Evolutionary conservation across 495 filamentous ascomycete genomes (phyloP), one percentile per base, ranked within the genome.

Genomic region (Letharia columbiana): DNA sequence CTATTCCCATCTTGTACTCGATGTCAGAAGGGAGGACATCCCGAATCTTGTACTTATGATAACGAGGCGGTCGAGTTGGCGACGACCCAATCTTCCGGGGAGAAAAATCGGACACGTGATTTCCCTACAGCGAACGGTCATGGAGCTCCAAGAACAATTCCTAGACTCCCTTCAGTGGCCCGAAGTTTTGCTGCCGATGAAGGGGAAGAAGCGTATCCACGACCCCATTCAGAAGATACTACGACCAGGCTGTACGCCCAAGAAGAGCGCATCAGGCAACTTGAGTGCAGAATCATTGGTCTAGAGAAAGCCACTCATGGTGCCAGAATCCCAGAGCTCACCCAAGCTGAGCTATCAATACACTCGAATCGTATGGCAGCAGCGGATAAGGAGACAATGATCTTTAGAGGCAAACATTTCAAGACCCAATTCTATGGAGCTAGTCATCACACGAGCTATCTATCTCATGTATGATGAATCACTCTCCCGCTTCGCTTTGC

Each of bases 351-450:
- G 41, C 33, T 60, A 15, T 50, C 60, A 18, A 8, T 23, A 28
- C 13, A 13, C 7, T 50, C 39, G 13, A 40, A 63, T 35, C 35
- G 9, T 41, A 59, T 56, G 13, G 65, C 50, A 44, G 39, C 58
- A 47, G 68, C 31, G 37, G 62, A 64, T 35, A 54, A 64, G 33
- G 73, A 69, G 66, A 71, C 41, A 62, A 75, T 62, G 71, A 80
- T 63, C 65, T 83, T 83, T 58, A 74, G 81, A 28, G 81, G 81
- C 13, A 82, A 78, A 61, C 75, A 77, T 40, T 76, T 76, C 50
- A 79, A 80, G 62, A 82, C 79, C 0, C 73, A 77, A 39, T 83
- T 79, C 68, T 79, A 78, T 60, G 82, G 82, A 31, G 76, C 81
- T 12, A 82, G 77, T 54, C 77, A 81, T 65, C 73, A 75, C 28